These are phyloP conservation scores for Trichoderma simmonsii DNA, from an alignment of 2,329 filamentous ascomycete genomes.

Conservation along the genomic window DNA sequence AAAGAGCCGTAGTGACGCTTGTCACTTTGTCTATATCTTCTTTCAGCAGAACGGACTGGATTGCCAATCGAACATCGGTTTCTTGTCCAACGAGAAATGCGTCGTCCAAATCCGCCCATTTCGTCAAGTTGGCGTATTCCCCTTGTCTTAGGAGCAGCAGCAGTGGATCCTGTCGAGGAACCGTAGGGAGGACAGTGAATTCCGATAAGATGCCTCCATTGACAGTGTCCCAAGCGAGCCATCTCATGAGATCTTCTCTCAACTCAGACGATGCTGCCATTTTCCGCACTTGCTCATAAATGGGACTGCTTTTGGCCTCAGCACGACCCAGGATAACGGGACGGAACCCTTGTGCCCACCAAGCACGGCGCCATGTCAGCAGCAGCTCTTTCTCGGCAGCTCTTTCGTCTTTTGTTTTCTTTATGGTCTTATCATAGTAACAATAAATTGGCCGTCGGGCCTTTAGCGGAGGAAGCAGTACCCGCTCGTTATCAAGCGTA, in stretches of 20 bases:
- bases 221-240: constrained; percentile 93
- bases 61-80: constrained; percentile 58
- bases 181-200: constrained; percentile 83
- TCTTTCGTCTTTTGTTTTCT: constrained; percentile 60
- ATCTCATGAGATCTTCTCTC: constrained; percentile 71
- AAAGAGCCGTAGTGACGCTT: constrained; percentile 60
- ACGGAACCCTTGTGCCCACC: constrained; percentile 92
- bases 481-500: constrained; percentile 75
- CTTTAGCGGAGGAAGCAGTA: constrained; percentile 73
- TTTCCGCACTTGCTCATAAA: constrained; percentile 68
- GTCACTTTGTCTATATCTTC: constrained; percentile 55
- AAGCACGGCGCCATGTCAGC: constrained; percentile 84
- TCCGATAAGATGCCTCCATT: constrained; percentile 76
- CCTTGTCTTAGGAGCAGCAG: constrained; percentile 71
- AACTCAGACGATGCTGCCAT: constrained; percentile 59
- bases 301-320: constrained; percentile 79
- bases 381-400: constrained; percentile 76
- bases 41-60: constrained; percentile 58
- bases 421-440: constrained; percentile 72
- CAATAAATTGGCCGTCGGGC: constrained; percentile 78
- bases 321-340: constrained; percentile 75
- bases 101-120: constrained; percentile 68
- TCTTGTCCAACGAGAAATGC: constrained; percentile 72
- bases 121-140: constrained; percentile 69
- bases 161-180: constrained; percentile 65